These are phyloP conservation scores for Golubevia pallescens DNA, from an alignment of 1,284 basidiomycete genomes.

Conservation along the genomic window DNA sequence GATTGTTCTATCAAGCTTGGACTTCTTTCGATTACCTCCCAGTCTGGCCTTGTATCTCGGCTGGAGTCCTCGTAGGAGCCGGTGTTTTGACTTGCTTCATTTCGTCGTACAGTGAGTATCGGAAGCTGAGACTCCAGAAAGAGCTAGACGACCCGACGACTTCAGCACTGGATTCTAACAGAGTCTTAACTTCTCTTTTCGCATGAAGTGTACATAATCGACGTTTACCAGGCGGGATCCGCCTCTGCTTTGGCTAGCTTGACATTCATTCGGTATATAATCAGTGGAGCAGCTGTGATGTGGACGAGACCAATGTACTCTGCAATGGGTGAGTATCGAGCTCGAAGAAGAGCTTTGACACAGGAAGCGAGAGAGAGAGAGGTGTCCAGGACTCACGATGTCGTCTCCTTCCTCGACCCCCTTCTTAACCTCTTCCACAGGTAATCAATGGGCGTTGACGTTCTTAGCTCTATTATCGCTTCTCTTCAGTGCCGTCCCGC, in stretches of 20 bases:
- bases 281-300: constrained; percentile 9
- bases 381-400: no score
- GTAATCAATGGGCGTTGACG: constrained; percentile 13
- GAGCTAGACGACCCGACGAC: no score
- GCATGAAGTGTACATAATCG: not conserved
- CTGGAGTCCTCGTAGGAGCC: constrained; percentile 6
- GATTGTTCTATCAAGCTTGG: constrained; percentile 11
- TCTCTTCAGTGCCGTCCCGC: constrained; percentile 8
- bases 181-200: no score
- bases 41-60: not conserved
- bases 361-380: no score
- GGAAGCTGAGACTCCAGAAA: constrained; percentile 8
- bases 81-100: constrained; percentile 7
- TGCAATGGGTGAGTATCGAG: constrained; percentile 1
- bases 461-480: constrained; percentile 10
- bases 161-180: no score
- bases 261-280: constrained; percentile 7
- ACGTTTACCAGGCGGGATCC: not conserved
- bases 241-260: not conserved
- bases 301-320: not conserved
- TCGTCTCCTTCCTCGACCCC: constrained; percentile 1
- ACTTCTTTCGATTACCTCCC: constrained; percentile 3
- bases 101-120: constrained; percentile 10
- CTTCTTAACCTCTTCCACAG: constrained; percentile 7
- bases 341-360: not conserved